Evolutionary conservation across 495 filamentous ascomycete genomes (phyloP).

Genomic region (Pyronema omphalodes): DNA sequence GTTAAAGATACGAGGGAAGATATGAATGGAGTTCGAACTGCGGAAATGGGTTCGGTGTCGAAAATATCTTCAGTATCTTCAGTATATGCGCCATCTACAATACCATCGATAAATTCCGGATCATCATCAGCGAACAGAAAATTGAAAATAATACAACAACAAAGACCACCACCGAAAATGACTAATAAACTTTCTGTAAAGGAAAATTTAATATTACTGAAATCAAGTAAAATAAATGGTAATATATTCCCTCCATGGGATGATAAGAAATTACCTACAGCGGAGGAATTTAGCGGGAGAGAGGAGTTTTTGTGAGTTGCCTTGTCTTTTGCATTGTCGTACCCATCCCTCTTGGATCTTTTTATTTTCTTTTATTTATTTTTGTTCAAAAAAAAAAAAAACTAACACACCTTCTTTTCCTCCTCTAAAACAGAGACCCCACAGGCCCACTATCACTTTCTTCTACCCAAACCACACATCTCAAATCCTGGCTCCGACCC

Average conservation of each 20-base stretch:
- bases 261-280: constrained; percentile 29
- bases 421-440: constrained; percentile 55
- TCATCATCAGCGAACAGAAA: no score
- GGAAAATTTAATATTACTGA: constrained; percentile 63
- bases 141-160: no score
- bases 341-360: no score
- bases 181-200: constrained; percentile 44
- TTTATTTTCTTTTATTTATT: no score
- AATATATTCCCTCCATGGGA: constrained; percentile 71
- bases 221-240: constrained; percentile 60
- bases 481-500: constrained; percentile 71
- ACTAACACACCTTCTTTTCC: constrained; percentile 3
- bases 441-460: constrained; percentile 51
- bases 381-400: no score
- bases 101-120: no score
- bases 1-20: no score
- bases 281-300: constrained; percentile 35
- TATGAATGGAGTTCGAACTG: no score
- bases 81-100: constrained; percentile 15
- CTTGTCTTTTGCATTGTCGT: not conserved
- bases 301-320: constrained; percentile 37
- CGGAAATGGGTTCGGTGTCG: constrained; percentile 14
- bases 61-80: constrained; percentile 13
- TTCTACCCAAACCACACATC: constrained; percentile 42
- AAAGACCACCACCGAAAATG: constrained; percentile 28